Base-by-base conservation (phyloP, 345 rosid species). In the Populus ilicifolia region DNA sequence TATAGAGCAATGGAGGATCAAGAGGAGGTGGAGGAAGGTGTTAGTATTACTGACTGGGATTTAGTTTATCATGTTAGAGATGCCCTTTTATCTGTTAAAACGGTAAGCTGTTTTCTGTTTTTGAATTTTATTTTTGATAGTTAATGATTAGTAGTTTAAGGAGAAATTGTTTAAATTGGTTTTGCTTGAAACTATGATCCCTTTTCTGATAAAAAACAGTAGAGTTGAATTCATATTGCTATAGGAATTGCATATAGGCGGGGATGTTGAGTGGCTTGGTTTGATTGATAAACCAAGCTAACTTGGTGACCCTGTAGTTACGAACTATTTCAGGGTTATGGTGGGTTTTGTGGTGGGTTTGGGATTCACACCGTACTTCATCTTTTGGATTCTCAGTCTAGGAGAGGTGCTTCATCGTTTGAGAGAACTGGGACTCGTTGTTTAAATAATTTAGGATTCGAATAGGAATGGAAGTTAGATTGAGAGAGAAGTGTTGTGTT, bases 71-170 rank as follows among this genome's bases (percentile, higher is more conserved):
- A 52, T 44, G 25, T 72, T 38, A 71, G 72, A 33, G 72, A 75
- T 23, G 71, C 73, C 66, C 83, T 80, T 56, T 48, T 68, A 8
- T 74, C 83, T 17, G 80, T 70, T 14, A 33, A 61, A 25, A 21
- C 65, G 65, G 65, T 61, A 61, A 61, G 65, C 65, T 8, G 6
- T 17, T n/a, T 54, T 39, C 43, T 39, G 43, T 39, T 39, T 39
- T 39, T 6, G 4, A 44, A 11, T 44, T 13, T 12, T 44, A 12
- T 13, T 11, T 25, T 62, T 9, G 17, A 21, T 62, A 33, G 68
- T 65, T 65, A 2, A 5, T 65, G 2, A 65, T 65, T 5, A 50
- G 7, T 50, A 6, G 56, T 50, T 50, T 17, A 3, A 16, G 56
- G 56, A 50, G 56, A 50, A 50, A 17, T 50, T 50, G 56, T 50